A percentile compares a stretch with the other conserved stretches of the same genome.
These are phyloP conservation scores for Aspergillus oerlinghausenensis DNA, from an alignment of 2,329 filamentous ascomycete species.

Conservation along the genomic window DNA sequence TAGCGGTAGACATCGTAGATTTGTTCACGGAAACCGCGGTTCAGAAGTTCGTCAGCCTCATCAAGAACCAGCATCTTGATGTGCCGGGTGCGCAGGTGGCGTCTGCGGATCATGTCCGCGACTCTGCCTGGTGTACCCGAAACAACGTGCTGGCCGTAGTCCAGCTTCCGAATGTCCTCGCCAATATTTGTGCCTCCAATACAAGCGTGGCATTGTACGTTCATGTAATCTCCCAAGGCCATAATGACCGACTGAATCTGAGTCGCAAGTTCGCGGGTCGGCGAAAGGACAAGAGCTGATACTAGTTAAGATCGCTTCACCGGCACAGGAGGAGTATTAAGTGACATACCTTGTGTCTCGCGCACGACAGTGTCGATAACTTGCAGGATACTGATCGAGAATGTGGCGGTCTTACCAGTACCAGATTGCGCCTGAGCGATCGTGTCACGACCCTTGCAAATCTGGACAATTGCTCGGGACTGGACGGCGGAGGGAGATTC, in stretches of 20 bases:
- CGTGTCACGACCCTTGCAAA: constrained; percentile 98
- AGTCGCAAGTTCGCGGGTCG: constrained; percentile 91
- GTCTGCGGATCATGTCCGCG: constrained; percentile 74
- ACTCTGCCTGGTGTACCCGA: constrained; percentile 97
- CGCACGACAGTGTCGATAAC: constrained; percentile 91
- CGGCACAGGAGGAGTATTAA: not conserved
- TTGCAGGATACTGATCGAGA: constrained; percentile 93
- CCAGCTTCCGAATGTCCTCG: constrained; percentile 94
- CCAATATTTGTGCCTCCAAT: constrained; percentile 97
- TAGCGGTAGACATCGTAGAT: constrained; percentile 99
- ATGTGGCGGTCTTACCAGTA: constrained; percentile 94
- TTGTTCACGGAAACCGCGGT: constrained; percentile 94
- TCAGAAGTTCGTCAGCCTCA: constrained; percentile 74
- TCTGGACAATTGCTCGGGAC: constrained; percentile 95
- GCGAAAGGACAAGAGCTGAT: constrained; percentile 81
- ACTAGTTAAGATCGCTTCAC: not conserved
- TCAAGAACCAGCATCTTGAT: constrained; percentile 78
- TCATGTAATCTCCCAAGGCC: constrained; percentile 99
- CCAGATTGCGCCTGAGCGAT: constrained; percentile 97
- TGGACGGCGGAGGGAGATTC: constrained; percentile 97
- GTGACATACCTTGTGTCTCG: constrained; percentile 66
- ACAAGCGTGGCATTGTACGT: constrained; percentile 97
- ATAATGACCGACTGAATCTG: constrained; percentile 99
- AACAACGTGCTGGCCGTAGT: constrained; percentile 96
- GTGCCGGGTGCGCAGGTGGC: constrained; percentile 66